These are phyloP conservation scores for Penicillium hesseltinei DNA, from an alignment of 2,329 filamentous ascomycete species.

Conservation along the genomic window DNA sequence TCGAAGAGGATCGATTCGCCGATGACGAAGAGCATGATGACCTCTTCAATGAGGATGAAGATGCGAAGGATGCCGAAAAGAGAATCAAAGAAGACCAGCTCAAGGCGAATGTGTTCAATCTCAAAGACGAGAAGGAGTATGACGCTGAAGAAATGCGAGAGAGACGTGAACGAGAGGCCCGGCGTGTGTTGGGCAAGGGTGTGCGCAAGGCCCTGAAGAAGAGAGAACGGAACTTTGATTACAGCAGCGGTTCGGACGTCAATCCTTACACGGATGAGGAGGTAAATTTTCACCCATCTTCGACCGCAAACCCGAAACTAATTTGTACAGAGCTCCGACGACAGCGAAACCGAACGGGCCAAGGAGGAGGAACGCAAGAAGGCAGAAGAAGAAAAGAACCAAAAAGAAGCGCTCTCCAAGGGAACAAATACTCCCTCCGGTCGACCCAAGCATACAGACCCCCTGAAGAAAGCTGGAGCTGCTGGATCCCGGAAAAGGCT, in stretches of 20 bases:
- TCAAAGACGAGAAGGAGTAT: conserved; percentile 67
- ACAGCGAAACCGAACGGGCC: conserved; percentile 63
- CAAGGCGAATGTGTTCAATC: conserved; percentile 82
- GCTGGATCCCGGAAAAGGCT: conserved; percentile 71
- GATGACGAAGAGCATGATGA: conserved; percentile 79
- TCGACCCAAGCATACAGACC: conserved; percentile 53
- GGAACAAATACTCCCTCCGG: conserved; percentile 67
- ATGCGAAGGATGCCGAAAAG: conserved; percentile 68
- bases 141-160: conserved; percentile 68
- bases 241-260: conserved; percentile 67
- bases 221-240: conserved; percentile 82
- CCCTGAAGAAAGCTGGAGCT: conserved; percentile 47
- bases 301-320: conserved; percentile 1
- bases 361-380: conserved; percentile 61
- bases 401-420: conserved; percentile 59
- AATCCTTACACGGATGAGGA: conserved; percentile 58
- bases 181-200: conserved; percentile 70
- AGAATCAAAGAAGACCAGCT: conserved; percentile 77
- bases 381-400: conserved; percentile 54
- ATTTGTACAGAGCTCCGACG: conserved; percentile 53
- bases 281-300: conserved; percentile 33
- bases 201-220: conserved; percentile 79
- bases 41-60: conserved; percentile 81
- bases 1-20: conserved; percentile 73
- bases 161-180: conserved; percentile 62